These are phyloP conservation scores for Picea sitchensis DNA, from an alignment of 75 land plant genomes.

Conservation along the genomic window DNA sequence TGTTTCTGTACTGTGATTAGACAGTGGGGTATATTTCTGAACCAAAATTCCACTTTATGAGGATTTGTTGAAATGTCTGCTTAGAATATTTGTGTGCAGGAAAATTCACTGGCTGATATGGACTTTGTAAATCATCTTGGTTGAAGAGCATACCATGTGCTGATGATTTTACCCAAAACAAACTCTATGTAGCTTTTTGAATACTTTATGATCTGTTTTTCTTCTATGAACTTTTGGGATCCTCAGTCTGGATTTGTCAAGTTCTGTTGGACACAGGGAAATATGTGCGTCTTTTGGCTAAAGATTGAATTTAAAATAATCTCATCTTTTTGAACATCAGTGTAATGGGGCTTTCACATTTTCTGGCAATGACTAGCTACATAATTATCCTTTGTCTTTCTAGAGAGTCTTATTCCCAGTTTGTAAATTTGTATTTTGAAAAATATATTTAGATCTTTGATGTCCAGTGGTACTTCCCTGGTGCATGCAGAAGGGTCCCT, in stretches of 20 bases:
- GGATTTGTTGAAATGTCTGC: too few species aligned
- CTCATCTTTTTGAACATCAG: background rate
- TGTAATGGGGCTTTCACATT: background rate
- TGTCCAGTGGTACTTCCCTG: slow-evolving; percentile 3
- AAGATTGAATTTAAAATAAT: background rate
- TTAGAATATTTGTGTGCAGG: too few species aligned
- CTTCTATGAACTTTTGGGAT: background rate
- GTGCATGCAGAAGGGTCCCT: slow-evolving; percentile 40
- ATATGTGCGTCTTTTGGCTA: background rate
- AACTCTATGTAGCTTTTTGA: background rate
- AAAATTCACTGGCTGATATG: background rate
- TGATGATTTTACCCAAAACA: too few species aligned
- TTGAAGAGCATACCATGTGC: too few species aligned
- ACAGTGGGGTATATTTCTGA: too few species aligned
- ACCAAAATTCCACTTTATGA: too few species aligned
- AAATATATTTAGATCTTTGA: background rate
- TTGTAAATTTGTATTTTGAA: background rate
- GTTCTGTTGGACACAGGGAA: background rate
- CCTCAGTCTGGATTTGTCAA: background rate
- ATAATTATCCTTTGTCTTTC: background rate
- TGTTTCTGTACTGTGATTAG: too few species aligned
- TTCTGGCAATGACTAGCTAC: background rate
- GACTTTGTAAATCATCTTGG: too few species aligned
- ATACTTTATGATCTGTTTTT: background rate
- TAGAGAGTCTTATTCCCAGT: background rate